A percentile compares a stretch with the other conserved stretches of the same genome.
phyloP scores from a whole-genome alignment of 352 stramenopile genomes.

The Elongisporangium anandrum region DNA sequence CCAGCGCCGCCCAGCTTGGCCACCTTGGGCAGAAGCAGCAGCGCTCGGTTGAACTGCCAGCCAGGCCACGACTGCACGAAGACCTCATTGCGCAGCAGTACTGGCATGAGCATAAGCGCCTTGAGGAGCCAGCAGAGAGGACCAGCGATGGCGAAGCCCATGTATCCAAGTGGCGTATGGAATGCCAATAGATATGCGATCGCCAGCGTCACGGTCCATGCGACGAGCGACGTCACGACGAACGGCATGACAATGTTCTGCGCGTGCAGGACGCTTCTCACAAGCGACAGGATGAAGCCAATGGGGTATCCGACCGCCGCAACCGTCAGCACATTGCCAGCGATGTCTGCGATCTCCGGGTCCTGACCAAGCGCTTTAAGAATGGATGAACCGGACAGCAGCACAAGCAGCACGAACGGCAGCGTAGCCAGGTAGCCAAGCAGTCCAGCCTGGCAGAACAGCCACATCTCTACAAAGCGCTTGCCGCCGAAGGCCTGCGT shows the following conservation, averaged over 20 bases:
- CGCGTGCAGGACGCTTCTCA: conserved; percentile 13
- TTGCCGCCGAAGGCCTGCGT: conserved; percentile 63
- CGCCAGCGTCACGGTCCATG: conserved; percentile 10
- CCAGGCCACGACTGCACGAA: conserved; percentile 28
- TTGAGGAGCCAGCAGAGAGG: conserved; percentile 14
- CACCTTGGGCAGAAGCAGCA: conserved; percentile 1
- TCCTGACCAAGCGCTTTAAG: conserved; percentile 51
- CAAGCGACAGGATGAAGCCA: too few relatives aligned
- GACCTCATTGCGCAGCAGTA: conserved; percentile 11
- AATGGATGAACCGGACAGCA: conserved; percentile 39
- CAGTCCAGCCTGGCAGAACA: conserved; percentile 52
- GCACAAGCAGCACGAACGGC: conserved; percentile 30
- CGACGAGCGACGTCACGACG: conserved; percentile 9
- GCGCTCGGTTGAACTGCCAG: conserved; percentile 13
- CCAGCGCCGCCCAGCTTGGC: background rate
- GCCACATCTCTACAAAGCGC: conserved; percentile 46
- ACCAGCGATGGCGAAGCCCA: conserved; percentile 16
- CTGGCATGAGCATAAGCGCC: conserved; percentile 6
- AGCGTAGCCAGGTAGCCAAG: conserved; percentile 39
- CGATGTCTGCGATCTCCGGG: conserved; percentile 35
- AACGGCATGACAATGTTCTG: conserved; percentile 26
- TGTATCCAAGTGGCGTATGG: conserved; percentile 21
- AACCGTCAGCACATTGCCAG: conserved; percentile 22
- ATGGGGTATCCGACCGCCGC: too few relatives aligned
- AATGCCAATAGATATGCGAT: conserved; percentile 26